These are phyloP conservation scores for Talaromyces stipitatus DNA, from an alignment of 495 filamentous ascomycete species.

Conservation along the genomic window DNA sequence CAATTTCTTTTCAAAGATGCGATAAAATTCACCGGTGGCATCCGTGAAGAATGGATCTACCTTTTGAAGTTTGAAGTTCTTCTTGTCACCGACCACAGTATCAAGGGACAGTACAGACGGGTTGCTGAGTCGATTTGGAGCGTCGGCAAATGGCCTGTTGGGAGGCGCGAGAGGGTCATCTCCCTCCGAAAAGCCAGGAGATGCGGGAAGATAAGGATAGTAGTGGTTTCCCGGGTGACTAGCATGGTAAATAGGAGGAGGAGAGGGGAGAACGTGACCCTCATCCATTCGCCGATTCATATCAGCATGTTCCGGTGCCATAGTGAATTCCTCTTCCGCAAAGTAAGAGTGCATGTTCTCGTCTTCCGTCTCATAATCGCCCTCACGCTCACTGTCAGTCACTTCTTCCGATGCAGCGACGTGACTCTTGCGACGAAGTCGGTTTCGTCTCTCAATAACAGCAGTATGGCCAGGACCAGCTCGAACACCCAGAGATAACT, in stretches of 20 bases:
- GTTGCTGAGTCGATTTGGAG: conserved; percentile 32
- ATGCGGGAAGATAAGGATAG: conserved; percentile 21
- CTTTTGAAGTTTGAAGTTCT: conserved; percentile 58
- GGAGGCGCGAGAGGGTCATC: conserved; percentile 32
- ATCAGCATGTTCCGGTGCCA: conserved; percentile 28
- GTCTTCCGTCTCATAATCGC: conserved; percentile 36
- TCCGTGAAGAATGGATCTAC: conserved; percentile 69
- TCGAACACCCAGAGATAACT: conserved; percentile 28
- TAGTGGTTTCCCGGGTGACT: conserved; percentile 3
- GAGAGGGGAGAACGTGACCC: neutral
- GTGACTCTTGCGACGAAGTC: conserved; percentile 24
- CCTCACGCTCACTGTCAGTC: conserved; percentile 15
- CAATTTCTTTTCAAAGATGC: conserved; percentile 52
- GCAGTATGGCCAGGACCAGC: conserved; percentile 27
- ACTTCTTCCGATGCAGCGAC: conserved; percentile 23
- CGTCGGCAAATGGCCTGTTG: conserved; percentile 23
- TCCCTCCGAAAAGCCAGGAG: conserved; percentile 28
- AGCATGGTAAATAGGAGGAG: neutral
- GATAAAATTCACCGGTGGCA: conserved; percentile 54
- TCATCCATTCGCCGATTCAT: conserved; percentile 18
- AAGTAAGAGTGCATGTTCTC: conserved; percentile 37
- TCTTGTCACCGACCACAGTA: conserved; percentile 52
- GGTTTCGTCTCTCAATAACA: conserved; percentile 20
- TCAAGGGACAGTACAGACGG: conserved; percentile 43
- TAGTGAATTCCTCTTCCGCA: conserved; percentile 35